phyloP scores from a whole-genome alignment of 1,284 basidiomycete genomes.

The Fomitopsis schrenkii region DNA sequence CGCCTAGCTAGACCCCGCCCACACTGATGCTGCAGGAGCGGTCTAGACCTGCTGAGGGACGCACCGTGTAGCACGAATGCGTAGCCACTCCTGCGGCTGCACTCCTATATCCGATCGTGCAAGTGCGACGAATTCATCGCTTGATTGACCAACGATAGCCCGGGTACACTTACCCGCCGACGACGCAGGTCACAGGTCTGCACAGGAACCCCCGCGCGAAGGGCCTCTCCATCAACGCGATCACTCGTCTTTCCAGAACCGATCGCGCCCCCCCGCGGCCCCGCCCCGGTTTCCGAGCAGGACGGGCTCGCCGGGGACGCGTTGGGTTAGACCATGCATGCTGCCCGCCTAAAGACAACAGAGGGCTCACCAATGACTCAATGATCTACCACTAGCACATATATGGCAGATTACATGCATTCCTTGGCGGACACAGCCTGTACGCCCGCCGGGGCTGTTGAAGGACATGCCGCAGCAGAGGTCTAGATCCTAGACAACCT shows the following conservation, averaged over 20 bases:
- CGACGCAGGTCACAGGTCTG: not conserved
- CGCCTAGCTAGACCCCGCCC: not conserved
- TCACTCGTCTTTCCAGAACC: not conserved
- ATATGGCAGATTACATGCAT: not conserved
- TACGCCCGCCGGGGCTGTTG: not conserved
- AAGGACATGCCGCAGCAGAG: not conserved
- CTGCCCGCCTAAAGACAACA: not conserved
- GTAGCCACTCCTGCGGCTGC: not conserved
- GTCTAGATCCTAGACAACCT: not conserved
- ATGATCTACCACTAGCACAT: not conserved
- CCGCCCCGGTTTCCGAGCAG: not conserved
- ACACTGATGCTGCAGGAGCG: not conserved
- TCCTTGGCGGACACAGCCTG: not conserved
- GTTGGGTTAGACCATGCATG: not conserved
- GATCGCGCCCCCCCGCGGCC: not conserved
- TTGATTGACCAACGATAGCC: not conserved
- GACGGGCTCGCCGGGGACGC: not conserved
- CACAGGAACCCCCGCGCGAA: not conserved
- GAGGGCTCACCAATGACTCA: not conserved
- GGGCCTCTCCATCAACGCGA: not conserved
- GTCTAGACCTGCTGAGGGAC: not conserved
- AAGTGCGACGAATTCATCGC: not conserved
- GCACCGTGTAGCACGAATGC: not conserved
- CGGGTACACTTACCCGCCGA: not conserved
- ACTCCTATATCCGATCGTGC: not conserved